phyloP scores from a whole-genome alignment of 306 rosid species.

The Prunus mira region DNA sequence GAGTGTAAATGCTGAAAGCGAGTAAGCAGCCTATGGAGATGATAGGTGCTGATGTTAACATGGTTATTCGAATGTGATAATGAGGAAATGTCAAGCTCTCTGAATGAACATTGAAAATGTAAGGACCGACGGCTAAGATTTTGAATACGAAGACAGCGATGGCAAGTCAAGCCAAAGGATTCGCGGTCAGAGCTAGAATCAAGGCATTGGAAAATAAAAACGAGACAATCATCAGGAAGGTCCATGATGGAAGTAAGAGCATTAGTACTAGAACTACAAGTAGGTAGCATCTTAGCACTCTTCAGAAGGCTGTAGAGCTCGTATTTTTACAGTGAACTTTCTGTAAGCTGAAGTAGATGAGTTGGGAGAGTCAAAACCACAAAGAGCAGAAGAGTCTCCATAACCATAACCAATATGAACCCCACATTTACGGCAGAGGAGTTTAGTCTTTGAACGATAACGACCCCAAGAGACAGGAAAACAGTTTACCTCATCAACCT shows the following conservation, averaged over 20 bases:
- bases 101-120: constrained; percentile 50
- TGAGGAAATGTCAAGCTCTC: constrained; percentile 29
- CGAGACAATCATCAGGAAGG: constrained; percentile 59
- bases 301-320: constrained; percentile 53
- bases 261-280: constrained; percentile 22
- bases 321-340: constrained; percentile 50
- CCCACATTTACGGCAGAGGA: constrained; percentile 60
- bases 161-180: constrained; percentile 68
- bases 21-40: constrained; percentile 43
- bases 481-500: constrained; percentile 60
- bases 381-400: constrained; percentile 45
- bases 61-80: constrained; percentile 15
- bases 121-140: constrained; percentile 42
- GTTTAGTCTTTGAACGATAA: constrained; percentile 44
- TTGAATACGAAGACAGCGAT: constrained; percentile 50
- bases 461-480: constrained; percentile 47
- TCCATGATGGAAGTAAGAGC: constrained; percentile 43
- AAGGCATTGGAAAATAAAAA: constrained; percentile 47
- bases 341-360: constrained; percentile 37
- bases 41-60: constrained; percentile 28
- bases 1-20: constrained; percentile 59
- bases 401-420: constrained; percentile 60
- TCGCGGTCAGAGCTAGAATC: constrained; percentile 43
- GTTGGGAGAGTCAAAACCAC: constrained; percentile 47
- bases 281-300: constrained; percentile 50